phyloP scores from a whole-genome alignment of 371 early-diverging fungal species.

The Umbelopsis sp. region DNA sequence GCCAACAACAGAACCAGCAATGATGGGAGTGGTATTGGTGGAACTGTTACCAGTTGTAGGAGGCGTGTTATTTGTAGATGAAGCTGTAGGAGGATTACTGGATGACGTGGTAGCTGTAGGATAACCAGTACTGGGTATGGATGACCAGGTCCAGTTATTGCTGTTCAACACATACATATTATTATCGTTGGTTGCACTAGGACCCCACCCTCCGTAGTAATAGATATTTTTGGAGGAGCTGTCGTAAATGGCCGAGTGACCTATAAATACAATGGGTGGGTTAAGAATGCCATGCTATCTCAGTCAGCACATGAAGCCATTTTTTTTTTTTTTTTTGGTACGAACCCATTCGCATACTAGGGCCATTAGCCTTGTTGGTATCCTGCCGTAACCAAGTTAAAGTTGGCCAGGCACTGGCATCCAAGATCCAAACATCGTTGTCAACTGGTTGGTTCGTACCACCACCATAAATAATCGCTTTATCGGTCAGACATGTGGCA shows the following conservation, averaged over 20 bases:
- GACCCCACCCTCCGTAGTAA: slow-evolving; percentile 42
- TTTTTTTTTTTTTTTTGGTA: too few species aligned
- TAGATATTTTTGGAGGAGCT: slow-evolving; percentile 23
- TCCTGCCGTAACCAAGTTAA: slow-evolving; percentile 34
- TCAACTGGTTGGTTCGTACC: slow-evolving; percentile 46
- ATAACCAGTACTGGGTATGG: slow-evolving; percentile 25
- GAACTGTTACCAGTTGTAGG: too few species aligned
- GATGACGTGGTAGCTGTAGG: background rate
- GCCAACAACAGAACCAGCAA: slow-evolving; percentile 33
- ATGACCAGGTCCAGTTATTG: slow-evolving; percentile 30
- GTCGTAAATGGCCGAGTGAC: slow-evolving; percentile 22
- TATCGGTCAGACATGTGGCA: slow-evolving; percentile 43
- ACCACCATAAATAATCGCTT: slow-evolving; percentile 53
- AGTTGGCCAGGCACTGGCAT: slow-evolving; percentile 41
- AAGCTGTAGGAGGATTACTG: background rate
- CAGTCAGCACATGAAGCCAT: background rate
- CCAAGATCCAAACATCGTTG: slow-evolving; percentile 48
- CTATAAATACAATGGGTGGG: slow-evolving; percentile 10
- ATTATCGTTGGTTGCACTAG: slow-evolving; percentile 26
- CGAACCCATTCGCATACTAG: slow-evolving; percentile 49
- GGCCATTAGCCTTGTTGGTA: slow-evolving; percentile 32
- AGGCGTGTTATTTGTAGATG: too few species aligned
- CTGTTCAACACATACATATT: slow-evolving; percentile 33
- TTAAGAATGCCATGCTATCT: background rate
- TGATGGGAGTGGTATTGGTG: slow-evolving; percentile 19